A percentile compares a stretch with the other conserved stretches of the same genome.
These are phyloP conservation scores for Trichophyton rubrum DNA, from an alignment of 2,329 filamentous ascomycete species.

Conservation along the genomic window DNA sequence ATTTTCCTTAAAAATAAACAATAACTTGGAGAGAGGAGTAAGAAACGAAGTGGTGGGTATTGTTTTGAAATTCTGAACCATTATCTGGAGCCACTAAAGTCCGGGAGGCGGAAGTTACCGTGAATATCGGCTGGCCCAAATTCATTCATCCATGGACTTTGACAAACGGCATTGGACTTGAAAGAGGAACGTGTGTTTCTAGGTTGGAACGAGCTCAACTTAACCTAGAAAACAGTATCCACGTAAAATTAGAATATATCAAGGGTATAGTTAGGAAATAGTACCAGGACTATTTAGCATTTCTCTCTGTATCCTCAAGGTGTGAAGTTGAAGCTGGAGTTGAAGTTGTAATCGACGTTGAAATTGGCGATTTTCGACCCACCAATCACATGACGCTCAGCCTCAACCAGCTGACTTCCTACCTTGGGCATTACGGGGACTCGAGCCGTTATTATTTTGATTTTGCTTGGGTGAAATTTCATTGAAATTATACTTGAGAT, in stretches of 20 bases:
- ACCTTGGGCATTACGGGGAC: too few relatives aligned
- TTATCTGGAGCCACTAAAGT: neutral
- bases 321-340: neutral
- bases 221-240: neutral
- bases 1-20: neutral
- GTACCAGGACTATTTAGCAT: neutral
- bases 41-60: neutral
- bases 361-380: neutral
- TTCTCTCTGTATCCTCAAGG: neutral
- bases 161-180: neutral
- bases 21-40: neutral
- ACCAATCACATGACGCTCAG: neutral
- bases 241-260: neutral
- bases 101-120: neutral
- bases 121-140: neutral
- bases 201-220: neutral
- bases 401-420: too few relatives aligned
- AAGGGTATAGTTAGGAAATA: neutral
- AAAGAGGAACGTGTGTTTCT: neutral
- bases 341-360: neutral
- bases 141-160: neutral
- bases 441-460: neutral
- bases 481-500: neutral
- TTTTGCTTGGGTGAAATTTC: neutral
- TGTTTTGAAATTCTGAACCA: neutral